Evolutionary conservation across 1,284 basidiomycete species (phyloP).

Genomic region (Agaricales sp.): DNA sequence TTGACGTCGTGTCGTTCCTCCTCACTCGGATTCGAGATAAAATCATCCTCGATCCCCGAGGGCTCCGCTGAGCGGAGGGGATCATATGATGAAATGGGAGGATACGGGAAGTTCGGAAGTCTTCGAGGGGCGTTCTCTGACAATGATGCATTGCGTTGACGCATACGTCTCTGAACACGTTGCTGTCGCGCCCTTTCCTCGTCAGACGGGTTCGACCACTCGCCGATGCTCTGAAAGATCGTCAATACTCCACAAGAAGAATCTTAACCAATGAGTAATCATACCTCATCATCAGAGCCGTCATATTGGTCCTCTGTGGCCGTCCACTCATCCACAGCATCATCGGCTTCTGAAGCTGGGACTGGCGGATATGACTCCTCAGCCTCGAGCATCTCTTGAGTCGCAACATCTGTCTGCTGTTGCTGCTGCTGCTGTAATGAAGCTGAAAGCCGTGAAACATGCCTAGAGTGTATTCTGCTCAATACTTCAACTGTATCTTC

Average conservation of each 20-base stretch:
- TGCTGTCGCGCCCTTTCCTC: constrained; percentile 68
- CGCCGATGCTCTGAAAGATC: constrained; percentile 55
- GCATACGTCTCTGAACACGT: constrained; percentile 48
- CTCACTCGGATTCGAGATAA: constrained; percentile 77
- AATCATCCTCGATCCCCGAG: constrained; percentile 42
- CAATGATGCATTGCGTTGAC: constrained; percentile 34
- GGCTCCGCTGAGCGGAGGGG: constrained; percentile 20
- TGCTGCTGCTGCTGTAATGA: background rate
- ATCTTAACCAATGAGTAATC: constrained; percentile 12
- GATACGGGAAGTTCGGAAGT: constrained; percentile 68
- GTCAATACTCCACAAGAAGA: constrained; percentile 5
- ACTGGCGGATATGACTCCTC: background rate
- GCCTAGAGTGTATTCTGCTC: background rate
- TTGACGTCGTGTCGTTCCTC: constrained; percentile 33
- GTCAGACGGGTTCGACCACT: constrained; percentile 84
- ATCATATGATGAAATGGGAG: constrained; percentile 38
- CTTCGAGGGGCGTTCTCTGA: constrained; percentile 49
- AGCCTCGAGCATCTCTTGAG: background rate
- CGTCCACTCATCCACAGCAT: constrained; percentile 61
- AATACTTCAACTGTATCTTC: constrained; percentile 13
- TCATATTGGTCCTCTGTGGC: constrained; percentile 59
- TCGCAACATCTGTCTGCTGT: background rate
- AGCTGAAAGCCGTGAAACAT: background rate
- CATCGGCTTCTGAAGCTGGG: background rate
- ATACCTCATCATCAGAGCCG: constrained; percentile 57